Percentiles rank a stretch among this genome's conserved stretches.
Conservation (phyloP, 768 basidiomycete genomes). For the Trametes meyenii region DNA sequence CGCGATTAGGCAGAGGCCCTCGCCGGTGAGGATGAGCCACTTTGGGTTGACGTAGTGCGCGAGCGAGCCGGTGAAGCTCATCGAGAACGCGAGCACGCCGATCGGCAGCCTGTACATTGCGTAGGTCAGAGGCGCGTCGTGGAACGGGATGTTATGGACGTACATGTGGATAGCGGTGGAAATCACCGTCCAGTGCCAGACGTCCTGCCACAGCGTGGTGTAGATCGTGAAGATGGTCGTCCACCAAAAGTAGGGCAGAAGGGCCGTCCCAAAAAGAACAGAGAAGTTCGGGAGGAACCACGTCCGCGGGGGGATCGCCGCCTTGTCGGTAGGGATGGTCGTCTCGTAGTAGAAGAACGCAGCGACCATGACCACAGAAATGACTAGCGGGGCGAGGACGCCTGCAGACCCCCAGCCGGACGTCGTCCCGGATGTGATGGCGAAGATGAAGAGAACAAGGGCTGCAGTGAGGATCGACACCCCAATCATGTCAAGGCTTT, state of each 20-base stretch:
- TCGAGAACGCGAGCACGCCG: conserved; percentile 41
- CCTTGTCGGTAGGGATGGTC: conserved; percentile 37
- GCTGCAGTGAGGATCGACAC: conserved; percentile 39
- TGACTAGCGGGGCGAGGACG: conserved; percentile 47
- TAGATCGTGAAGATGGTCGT: conserved; percentile 38
- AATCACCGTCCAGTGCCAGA: conserved; percentile 40
- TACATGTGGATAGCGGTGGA: conserved; percentile 43
- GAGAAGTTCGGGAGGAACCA: conserved; percentile 45
- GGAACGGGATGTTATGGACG: conserved; percentile 10
- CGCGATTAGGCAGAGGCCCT: conserved; percentile 40
- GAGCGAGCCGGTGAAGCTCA: conserved; percentile 43
- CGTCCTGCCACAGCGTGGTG: conserved; percentile 40
- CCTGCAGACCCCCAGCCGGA: conserved; percentile 44
- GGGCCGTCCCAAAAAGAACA: conserved; percentile 39
- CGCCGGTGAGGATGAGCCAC: conserved; percentile 48
- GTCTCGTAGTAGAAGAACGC: conserved; percentile 48
- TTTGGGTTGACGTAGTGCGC: conserved; percentile 42
- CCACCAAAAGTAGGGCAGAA: conserved; percentile 46
- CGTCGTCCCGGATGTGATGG: conserved; percentile 44
- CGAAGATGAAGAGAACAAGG: conserved; percentile 40
- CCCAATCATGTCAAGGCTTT: conserved; percentile 39
- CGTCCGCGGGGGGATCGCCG: conserved; percentile 40
- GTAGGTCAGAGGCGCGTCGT: too few relatives aligned
- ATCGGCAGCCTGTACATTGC: conserved; percentile 39
- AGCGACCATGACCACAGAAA: conserved; percentile 41